Conservation (phyloP, 805 yeast genomes). For the Maudiozyma turicensis region DNA sequence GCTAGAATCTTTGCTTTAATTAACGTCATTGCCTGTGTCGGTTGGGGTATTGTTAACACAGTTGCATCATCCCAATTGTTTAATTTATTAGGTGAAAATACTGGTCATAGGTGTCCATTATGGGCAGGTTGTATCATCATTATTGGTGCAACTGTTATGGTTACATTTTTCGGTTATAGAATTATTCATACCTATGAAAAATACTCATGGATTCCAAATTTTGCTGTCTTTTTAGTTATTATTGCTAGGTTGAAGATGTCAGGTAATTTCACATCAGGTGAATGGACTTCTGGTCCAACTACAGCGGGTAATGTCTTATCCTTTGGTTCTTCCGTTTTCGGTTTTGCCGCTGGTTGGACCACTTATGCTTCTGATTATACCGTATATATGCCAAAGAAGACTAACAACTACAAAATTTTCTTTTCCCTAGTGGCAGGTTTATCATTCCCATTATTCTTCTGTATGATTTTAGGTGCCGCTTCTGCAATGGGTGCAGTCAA, state of each 20-base stretch:
- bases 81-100: constrained; percentile 54
- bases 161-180: constrained; percentile 80
- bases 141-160: constrained; percentile 53
- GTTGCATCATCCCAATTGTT: constrained; percentile 82
- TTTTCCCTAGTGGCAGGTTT: constrained; percentile 54
- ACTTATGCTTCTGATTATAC: constrained; percentile 89
- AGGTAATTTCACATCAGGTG: constrained; percentile 50
- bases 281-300: constrained; percentile 42
- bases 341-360: constrained; percentile 92
- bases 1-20: constrained; percentile 69
- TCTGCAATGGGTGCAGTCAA: constrained; percentile 57
- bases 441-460: constrained; percentile 57
- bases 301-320: constrained; percentile 73
- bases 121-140: constrained; percentile 85
- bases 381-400: constrained; percentile 65
- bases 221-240: constrained; percentile 60
- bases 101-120: constrained; percentile 51
- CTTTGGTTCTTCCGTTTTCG: constrained; percentile 75
- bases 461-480: constrained; percentile 80
- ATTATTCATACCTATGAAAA: constrained; percentile 74
- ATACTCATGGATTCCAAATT: constrained; percentile 81
- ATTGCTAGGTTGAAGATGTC: constrained; percentile 67
- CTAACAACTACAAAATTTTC: constrained; percentile 51
- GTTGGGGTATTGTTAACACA: constrained; percentile 90
- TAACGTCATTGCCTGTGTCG: constrained; percentile 77